These are phyloP conservation scores for Boletales sp. DNA, from an alignment of 768 basidiomycete genomes.

Conservation along the genomic window DNA sequence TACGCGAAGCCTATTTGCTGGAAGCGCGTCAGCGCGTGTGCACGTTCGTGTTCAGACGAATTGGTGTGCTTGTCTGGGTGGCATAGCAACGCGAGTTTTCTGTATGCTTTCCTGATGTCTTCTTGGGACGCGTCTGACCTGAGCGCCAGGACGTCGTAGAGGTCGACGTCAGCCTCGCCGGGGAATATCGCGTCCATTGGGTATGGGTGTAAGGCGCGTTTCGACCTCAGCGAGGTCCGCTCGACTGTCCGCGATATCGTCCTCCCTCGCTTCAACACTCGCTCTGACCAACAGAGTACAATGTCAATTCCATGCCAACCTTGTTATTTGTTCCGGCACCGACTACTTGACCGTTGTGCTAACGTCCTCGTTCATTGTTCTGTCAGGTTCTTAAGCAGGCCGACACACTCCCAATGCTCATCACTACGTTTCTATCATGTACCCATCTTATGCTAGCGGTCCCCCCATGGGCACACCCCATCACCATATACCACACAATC, in stretches of 20 bases:
- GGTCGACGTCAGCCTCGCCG: conserved; percentile 63
- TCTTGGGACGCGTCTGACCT: conserved; percentile 51
- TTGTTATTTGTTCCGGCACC: too few species aligned
- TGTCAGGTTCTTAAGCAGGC: not conserved
- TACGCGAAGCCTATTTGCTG: conserved; percentile 96
- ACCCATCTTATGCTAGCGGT: not conserved
- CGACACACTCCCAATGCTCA: too few species aligned
- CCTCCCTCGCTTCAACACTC: too few species aligned
- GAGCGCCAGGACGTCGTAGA: conserved; percentile 73
- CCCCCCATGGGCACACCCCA: not conserved
- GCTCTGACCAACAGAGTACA: too few species aligned
- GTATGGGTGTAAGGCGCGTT: too few species aligned
- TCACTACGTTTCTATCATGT: conserved; percentile 2
- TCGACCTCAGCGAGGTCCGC: too few species aligned
- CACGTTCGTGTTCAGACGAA: conserved; percentile 55
- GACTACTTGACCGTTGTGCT: too few species aligned
- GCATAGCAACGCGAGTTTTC: conserved; percentile 71
- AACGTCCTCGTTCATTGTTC: too few species aligned
- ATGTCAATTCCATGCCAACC: not conserved
- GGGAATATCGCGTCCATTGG: conserved; percentile 54
- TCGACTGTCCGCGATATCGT: too few species aligned
- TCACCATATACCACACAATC: not conserved
- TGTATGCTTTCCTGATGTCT: conserved; percentile 81
- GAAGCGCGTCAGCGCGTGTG: conserved; percentile 72
- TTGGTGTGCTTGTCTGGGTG: conserved; percentile 90